Conservation (phyloP, 805 yeast genomes). For the Metschnikowia vanudenii region DNA sequence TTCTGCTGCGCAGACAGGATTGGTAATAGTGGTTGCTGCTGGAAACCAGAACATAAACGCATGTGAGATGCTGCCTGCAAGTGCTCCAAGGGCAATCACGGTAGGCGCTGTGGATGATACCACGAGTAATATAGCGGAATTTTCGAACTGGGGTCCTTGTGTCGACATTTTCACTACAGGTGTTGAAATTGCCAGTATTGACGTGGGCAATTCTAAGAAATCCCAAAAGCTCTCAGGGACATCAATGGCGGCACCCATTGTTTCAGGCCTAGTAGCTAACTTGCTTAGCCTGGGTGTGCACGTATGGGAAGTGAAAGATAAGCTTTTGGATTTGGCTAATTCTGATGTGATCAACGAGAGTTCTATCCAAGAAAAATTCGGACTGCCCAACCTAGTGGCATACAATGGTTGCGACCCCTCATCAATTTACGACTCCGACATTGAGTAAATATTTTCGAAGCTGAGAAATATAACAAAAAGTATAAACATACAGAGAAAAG, state of each 20-base stretch:
- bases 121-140: slow-evolving; percentile 65
- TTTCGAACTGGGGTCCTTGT: slow-evolving; percentile 93
- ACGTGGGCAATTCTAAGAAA: slow-evolving; percentile 26
- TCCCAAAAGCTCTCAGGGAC: slow-evolving; percentile 18
- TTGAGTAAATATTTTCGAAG: slow-evolving; percentile 1
- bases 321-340: slow-evolving; percentile 14
- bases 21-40: slow-evolving; percentile 77
- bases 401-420: slow-evolving; percentile 21
- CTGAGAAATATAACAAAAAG: not conserved
- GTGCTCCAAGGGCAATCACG: slow-evolving; percentile 66
- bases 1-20: slow-evolving; percentile 71
- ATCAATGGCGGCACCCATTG: slow-evolving; percentile 20
- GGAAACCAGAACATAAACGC: slow-evolving; percentile 82
- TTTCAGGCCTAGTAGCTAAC: slow-evolving; percentile 19
- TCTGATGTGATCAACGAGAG: slow-evolving; percentile 5
- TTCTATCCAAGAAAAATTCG: slow-evolving; percentile 10
- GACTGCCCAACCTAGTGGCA: slow-evolving; percentile 19
- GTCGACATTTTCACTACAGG: slow-evolving; percentile 88
- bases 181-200: slow-evolving; percentile 58
- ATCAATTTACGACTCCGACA: slow-evolving; percentile 2
- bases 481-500: not conserved
- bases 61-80: slow-evolving; percentile 83
- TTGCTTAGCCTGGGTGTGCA: slow-evolving; percentile 18
- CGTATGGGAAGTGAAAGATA: slow-evolving; percentile 12
- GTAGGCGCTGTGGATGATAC: slow-evolving; percentile 88